Percentiles rank a stretch among this genome's conserved stretches.
Conservation (phyloP, 2,329 filamentous ascomycete genomes). For the Reticulascus tulasneorum region DNA sequence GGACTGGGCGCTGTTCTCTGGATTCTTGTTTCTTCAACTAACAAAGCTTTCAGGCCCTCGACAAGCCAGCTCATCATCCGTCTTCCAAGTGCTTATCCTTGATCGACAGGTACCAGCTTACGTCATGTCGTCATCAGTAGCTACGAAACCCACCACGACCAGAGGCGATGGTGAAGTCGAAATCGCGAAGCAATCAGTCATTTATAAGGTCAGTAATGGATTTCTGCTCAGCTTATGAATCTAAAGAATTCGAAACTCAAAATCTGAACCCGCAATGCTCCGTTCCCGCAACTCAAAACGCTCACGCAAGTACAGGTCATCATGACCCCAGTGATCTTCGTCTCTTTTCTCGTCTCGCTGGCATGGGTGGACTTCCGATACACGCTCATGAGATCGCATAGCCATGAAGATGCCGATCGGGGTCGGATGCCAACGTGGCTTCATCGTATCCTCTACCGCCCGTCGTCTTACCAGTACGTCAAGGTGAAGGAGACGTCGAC, state of each 20-base stretch:
- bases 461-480: conserved; percentile 32
- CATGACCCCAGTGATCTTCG: conserved; percentile 60
- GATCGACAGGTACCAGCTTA: too few relatives aligned
- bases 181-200: conserved; percentile 12
- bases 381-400: conserved; percentile 44
- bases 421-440: conserved; percentile 35
- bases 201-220: conserved; percentile 18
- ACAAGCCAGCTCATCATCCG: too few relatives aligned
- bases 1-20: too few relatives aligned
- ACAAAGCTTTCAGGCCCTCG: too few relatives aligned
- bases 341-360: conserved; percentile 63
- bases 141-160: conserved; percentile 10
- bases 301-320: conserved; percentile 32
- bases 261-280: too few relatives aligned
- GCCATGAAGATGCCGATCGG: conserved; percentile 21
- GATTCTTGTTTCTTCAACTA: too few relatives aligned
- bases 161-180: conserved; percentile 7
- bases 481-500: conserved; percentile 16
- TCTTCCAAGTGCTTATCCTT: too few relatives aligned
- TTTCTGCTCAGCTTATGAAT: conserved; percentile 1
- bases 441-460: conserved; percentile 35
- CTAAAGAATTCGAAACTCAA: background rate
- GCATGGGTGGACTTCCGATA: conserved; percentile 57
- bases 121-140: conserved; percentile 16
- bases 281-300: background rate